These are phyloP conservation scores for Phaffia australis DNA, from an alignment of 768 basidiomycete species.

Conservation along the genomic window DNA sequence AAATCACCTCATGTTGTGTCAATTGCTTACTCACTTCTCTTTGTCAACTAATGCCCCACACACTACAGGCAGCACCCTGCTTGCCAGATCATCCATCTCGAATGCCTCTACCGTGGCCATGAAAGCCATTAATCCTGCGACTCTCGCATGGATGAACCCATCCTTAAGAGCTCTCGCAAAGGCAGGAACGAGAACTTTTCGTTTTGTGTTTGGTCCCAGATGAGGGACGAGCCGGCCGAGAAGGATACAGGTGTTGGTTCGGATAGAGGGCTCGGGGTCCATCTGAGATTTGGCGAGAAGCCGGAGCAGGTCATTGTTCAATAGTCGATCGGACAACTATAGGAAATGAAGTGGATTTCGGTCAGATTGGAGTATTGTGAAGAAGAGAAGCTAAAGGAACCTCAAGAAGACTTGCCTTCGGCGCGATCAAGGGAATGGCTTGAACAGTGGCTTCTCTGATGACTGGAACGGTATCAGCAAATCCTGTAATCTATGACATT, in stretches of 20 bases:
- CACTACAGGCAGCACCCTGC: slow-evolving; percentile 78
- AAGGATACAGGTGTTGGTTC: slow-evolving; percentile 94
- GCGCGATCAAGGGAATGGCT: slow-evolving; percentile 67
- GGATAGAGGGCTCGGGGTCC: slow-evolving; percentile 85
- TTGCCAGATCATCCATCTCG: slow-evolving; percentile 74
- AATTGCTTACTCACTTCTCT: slow-evolving; percentile 59
- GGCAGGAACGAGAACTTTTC: slow-evolving; percentile 93
- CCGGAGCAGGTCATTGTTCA: slow-evolving; percentile 93
- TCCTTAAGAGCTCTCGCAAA: slow-evolving; percentile 84
- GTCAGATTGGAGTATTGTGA: slow-evolving; percentile 5
- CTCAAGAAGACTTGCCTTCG: slow-evolving; percentile 51
- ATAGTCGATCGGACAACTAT: slow-evolving; percentile 75
- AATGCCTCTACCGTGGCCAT: slow-evolving; percentile 90
- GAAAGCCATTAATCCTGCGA: slow-evolving; percentile 88
- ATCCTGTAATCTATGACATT: slow-evolving; percentile 70
- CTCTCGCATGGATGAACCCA: slow-evolving; percentile 78
- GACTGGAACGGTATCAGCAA: slow-evolving; percentile 83
- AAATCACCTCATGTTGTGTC: background rate
- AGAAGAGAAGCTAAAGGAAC: background rate
- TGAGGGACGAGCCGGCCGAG: slow-evolving; percentile 80
- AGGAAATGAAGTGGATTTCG: slow-evolving; percentile 1
- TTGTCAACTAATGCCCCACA: slow-evolving; percentile 70
- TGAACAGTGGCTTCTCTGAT: slow-evolving; percentile 91
- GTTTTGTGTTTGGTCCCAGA: slow-evolving; percentile 76
- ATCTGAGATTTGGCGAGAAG: slow-evolving; percentile 84